Evolutionary conservation across 2,329 filamentous ascomycete genomes (phyloP).

Genomic region (Claviceps fusiformis): DNA sequence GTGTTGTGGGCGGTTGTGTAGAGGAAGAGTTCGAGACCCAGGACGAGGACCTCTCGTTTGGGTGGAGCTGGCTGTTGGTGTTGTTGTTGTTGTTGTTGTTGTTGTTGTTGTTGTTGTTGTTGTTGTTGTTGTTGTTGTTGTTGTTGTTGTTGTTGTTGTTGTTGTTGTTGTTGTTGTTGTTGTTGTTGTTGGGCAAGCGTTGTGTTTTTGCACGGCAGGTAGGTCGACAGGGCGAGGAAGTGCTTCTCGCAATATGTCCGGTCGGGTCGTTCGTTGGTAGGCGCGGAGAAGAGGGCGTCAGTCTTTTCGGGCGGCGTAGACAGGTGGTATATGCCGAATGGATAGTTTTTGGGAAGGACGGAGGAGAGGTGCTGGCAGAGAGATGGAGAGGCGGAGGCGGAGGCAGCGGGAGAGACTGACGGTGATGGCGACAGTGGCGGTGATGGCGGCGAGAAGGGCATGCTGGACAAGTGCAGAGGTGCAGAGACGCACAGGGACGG

Average conservation of each 20-base stretch:
- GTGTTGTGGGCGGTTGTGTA: slow-evolving; percentile 71
- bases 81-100: too few species aligned
- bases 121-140: too few species aligned
- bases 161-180: too few species aligned
- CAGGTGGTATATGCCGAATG: slow-evolving; percentile 68
- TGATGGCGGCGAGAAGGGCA: not conserved
- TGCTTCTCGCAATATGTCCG: slow-evolving; percentile 80
- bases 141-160: too few species aligned
- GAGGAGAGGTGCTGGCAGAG: slow-evolving; percentile 23
- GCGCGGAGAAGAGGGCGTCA: slow-evolving; percentile 64
- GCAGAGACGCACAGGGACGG: not conserved
- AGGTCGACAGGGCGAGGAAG: slow-evolving; percentile 44
- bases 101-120: too few species aligned
- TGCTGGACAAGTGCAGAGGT: too few species aligned
- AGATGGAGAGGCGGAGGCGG: not conserved
- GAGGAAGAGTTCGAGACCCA: slow-evolving; percentile 77
- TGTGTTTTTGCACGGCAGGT: slow-evolving; percentile 8
- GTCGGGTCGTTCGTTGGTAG: slow-evolving; percentile 57
- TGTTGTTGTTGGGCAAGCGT: not conserved
- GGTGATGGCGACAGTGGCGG: not conserved
- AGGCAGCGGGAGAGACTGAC: not conserved
- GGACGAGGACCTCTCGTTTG: slow-evolving; percentile 48
- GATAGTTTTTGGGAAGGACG: slow-evolving; percentile 38
- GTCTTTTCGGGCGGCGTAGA: slow-evolving; percentile 69
- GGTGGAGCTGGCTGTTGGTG: not conserved